phyloP scores from a whole-genome alignment of 352 stramenopile species.

The Phytopythium sindhum region DNA sequence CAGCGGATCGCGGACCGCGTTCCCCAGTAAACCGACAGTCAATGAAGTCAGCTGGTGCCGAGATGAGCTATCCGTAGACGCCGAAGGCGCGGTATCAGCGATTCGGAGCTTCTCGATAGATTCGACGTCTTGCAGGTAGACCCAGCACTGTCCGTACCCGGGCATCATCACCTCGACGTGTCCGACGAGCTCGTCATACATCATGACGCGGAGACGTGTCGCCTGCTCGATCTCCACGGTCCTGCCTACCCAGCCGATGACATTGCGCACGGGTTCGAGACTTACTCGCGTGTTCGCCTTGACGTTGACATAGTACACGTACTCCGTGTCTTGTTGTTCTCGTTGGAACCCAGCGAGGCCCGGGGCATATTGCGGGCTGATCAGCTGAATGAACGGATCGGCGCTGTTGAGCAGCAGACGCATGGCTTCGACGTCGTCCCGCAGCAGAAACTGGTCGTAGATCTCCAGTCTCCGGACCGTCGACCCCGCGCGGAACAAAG shows the following conservation, averaged over 20 bases:
- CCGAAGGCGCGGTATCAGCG: neutral
- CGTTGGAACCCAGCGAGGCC: neutral
- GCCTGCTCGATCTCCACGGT: neutral
- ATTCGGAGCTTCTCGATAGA: slow-evolving; percentile 1
- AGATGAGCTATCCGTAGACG: neutral
- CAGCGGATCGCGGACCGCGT: neutral
- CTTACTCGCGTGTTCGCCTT: neutral
- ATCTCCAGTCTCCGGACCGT: neutral
- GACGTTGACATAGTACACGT: neutral
- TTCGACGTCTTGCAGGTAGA: neutral
- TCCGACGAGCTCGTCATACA: neutral
- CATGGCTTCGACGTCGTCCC: slow-evolving; percentile 1
- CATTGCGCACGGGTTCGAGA: slow-evolving; percentile 2
- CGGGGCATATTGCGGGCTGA: slow-evolving; percentile 1
- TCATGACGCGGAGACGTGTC: neutral
- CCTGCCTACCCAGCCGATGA: neutral
- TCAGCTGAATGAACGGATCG: neutral
- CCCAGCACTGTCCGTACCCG: slow-evolving; percentile 3
- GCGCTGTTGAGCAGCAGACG: neutral
- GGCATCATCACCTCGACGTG: slow-evolving; percentile 4
- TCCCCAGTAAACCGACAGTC: neutral
- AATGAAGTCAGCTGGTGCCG: slow-evolving; percentile 1
- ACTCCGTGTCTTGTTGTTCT: neutral
- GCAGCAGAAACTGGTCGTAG: slow-evolving; percentile 5
- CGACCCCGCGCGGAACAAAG: neutral